Percentiles rank a stretch among this genome's conserved stretches.
These are phyloP conservation scores for Penicillium hesseltinei DNA, from an alignment of 2,329 filamentous ascomycete species.

Conservation along the genomic window DNA sequence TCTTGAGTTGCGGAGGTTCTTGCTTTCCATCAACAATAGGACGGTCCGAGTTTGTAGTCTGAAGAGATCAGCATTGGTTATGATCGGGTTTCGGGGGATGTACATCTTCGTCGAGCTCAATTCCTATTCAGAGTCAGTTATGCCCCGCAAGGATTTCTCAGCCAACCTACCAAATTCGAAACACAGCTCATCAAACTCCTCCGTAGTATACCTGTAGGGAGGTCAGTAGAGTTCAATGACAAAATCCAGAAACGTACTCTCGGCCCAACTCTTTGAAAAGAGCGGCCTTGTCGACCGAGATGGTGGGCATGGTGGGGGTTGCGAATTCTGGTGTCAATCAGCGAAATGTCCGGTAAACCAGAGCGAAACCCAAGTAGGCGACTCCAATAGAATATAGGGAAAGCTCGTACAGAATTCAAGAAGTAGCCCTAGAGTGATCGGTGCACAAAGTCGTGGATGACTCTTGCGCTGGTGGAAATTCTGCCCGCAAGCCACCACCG, in stretches of 20 bases:
- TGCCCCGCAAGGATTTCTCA: constrained; percentile 22
- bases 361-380: not conserved
- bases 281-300: constrained; percentile 91
- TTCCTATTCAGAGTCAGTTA: constrained; percentile 51
- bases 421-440: constrained; percentile 7
- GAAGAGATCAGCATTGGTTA: constrained; percentile 27
- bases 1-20: constrained; percentile 90
- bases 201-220: constrained; percentile 70
- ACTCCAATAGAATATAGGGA: constrained; percentile 5
- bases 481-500: constrained; percentile 33
- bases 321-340: constrained; percentile 20
- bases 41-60: constrained; percentile 70
- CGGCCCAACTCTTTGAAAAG: constrained; percentile 90
- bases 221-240: not conserved
- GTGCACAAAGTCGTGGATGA: constrained; percentile 18
- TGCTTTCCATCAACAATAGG: constrained; percentile 74
- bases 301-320: constrained; percentile 78
- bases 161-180: constrained; percentile 78
- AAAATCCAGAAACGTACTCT: constrained; percentile 59
- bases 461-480: constrained; percentile 25
- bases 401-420: constrained; percentile 5
- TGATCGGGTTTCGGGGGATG: constrained; percentile 17
- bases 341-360: constrained; percentile 1
- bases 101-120: constrained; percentile 92
- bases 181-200: constrained; percentile 95